phyloP scores from a whole-genome alignment of 441 rosid genomes.

The Populus trichocarpa region DNA sequence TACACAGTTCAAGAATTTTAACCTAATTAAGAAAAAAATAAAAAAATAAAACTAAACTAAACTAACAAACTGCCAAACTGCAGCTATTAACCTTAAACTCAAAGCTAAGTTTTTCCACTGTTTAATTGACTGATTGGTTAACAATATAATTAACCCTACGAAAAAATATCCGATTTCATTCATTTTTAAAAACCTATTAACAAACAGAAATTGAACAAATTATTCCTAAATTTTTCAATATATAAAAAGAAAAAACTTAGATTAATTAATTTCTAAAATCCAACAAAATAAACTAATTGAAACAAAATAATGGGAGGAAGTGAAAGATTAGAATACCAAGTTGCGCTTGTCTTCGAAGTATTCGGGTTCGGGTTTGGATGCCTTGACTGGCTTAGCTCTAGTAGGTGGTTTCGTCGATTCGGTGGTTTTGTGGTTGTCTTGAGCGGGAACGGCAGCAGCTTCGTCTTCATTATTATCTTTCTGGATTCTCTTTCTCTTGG shows the following conservation, averaged over 20 bases:
- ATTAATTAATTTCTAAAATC: not conserved
- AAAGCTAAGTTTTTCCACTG: not conserved
- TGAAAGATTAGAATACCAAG: constrained; percentile 42
- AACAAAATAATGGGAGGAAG: not conserved
- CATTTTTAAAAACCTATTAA: too few species aligned
- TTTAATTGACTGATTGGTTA: too few species aligned
- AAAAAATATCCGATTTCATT: not conserved
- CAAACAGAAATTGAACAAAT: not conserved
- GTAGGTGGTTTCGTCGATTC: constrained; percentile 9
- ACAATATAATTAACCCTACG: not conserved
- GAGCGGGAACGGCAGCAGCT: constrained; percentile 24
- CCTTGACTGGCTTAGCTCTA: constrained; percentile 48
- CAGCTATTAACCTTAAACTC: not conserved
- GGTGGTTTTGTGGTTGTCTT: constrained; percentile 24
- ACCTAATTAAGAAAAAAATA: not conserved
- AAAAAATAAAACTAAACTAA: too few species aligned
- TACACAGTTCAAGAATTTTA: not conserved
- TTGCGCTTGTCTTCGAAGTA: constrained; percentile 84
- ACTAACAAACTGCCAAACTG: not conserved
- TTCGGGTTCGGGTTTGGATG: constrained; percentile 44
- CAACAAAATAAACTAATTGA: not conserved
- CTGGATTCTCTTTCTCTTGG: constrained; percentile 58
- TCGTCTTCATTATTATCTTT: constrained; percentile 21
- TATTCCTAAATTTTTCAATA: not conserved
- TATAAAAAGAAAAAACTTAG: not conserved